A percentile compares a stretch with the other conserved stretches of the same genome.
These are phyloP conservation scores for Quillaja saponaria DNA, from an alignment of 306 rosid genomes.

Conservation along the genomic window DNA sequence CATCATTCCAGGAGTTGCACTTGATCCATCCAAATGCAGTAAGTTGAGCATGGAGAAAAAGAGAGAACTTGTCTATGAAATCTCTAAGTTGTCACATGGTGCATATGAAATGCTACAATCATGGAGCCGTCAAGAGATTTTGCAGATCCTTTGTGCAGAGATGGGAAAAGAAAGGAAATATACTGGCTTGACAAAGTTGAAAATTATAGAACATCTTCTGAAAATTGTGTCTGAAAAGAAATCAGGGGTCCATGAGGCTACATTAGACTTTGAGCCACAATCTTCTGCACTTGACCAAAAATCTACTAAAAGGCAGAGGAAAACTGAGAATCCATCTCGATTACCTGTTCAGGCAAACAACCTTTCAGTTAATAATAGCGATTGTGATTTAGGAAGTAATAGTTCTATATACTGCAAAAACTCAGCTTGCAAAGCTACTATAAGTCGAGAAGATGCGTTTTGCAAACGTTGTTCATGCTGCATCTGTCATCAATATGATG, in stretches of 20 bases:
- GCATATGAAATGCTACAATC: conserved; percentile 84
- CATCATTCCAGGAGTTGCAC: conserved; percentile 48
- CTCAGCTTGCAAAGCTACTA: conserved; percentile 88
- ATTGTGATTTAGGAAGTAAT: conserved; percentile 30
- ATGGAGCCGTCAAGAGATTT: conserved; percentile 96
- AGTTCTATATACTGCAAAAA: conserved; percentile 63
- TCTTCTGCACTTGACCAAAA: conserved; percentile 64
- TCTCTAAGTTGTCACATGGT: conserved; percentile 71
- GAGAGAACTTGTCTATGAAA: conserved; percentile 80
- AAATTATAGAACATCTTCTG: conserved; percentile 89
- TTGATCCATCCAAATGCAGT: conserved; percentile 59
- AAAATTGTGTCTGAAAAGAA: conserved; percentile 87
- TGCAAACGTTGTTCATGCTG: conserved; percentile 95
- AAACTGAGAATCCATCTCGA: conserved; percentile 75
- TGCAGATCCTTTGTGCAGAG: conserved; percentile 90
- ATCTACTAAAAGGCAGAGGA: conserved; percentile 82
- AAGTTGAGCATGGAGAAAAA: conserved; percentile 83
- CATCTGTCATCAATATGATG: conserved; percentile 83
- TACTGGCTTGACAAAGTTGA: conserved; percentile 90
- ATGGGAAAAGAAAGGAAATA: conserved; percentile 99
- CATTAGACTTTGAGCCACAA: conserved; percentile 49
- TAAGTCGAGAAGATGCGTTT: conserved; percentile 59
- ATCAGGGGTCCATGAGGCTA: conserved; percentile 47
- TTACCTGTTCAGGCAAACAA: conserved; percentile 49
- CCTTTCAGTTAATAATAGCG: conserved; percentile 43